Conservation (phyloP, 306 rosid genomes). For the Chamaecrista fasciculata region DNA sequence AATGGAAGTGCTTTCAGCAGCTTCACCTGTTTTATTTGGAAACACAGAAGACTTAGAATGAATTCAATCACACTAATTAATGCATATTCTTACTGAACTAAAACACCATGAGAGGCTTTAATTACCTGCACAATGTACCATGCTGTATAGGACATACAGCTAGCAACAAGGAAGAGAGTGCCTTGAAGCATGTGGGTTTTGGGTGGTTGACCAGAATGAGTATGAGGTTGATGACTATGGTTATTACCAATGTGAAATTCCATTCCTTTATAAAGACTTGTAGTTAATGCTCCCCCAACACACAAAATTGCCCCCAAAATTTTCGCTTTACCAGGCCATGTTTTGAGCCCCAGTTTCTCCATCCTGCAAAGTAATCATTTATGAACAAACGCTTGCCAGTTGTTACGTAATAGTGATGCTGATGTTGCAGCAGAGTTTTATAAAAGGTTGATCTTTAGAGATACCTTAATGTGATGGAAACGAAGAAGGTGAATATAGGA, state of each 20-base stretch:
- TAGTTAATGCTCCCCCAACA: constrained; percentile 45
- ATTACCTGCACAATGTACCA: constrained; percentile 56
- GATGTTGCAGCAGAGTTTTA: not conserved
- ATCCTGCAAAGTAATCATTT: constrained; percentile 25
- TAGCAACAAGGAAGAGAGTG: constrained; percentile 35
- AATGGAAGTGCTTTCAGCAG: constrained; percentile 48
- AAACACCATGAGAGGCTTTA: too few species aligned
- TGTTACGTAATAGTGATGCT: not conserved
- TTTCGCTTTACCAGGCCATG: constrained; percentile 36
- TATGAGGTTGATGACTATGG: constrained; percentile 14
- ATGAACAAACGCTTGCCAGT: constrained; percentile 6
- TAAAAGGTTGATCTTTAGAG: not conserved
- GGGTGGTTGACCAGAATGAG: not conserved
- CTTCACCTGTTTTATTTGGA: constrained; percentile 39
- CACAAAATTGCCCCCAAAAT: constrained; percentile 44
- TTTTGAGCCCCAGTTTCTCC: constrained; percentile 32
- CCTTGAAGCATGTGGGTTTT: constrained; percentile 39
- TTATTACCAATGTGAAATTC: constrained; percentile 35
- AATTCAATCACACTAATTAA: not conserved
- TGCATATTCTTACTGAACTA: not conserved
- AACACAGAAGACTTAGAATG: not conserved
- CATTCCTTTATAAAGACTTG: constrained; percentile 37
- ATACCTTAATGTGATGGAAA: constrained; percentile 46
- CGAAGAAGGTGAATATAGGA: constrained; percentile 54
- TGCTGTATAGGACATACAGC: constrained; percentile 38